Base-by-base conservation (phyloP, 306 rosid genomes). In the Alnus rubra region DNA sequence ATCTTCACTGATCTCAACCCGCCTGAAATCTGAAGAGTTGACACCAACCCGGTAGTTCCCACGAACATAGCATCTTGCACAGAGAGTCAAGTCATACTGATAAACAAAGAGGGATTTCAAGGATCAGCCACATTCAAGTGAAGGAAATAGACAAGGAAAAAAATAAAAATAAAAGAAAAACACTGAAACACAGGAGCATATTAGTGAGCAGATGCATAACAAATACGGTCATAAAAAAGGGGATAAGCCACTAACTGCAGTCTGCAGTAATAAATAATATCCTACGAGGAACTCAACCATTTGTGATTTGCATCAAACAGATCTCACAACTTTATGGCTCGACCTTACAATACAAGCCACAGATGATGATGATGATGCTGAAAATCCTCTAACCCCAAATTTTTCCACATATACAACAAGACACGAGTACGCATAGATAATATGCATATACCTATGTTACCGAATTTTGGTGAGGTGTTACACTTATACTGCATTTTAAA, bases 41-140 rank as follows among this genome's bases (percentile, higher is more conserved):
- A 90, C 89, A 74, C 99, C 98, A 59, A 90, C 87, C 78, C 89
- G 85, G 84, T 93, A 93, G 84, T 91, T 95, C 30, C 98, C 97
- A 2, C 98, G 98, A 70, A 95, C 98, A 82, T 88, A 95, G 84
- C 99, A 95, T 81, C 97, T 88, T 68, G 99, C 99, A 84, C 99
- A 95, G 8, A 95, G 90, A 60, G 97, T 95, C 92, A 87, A 84
- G 74, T 88, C 88, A 83, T 91, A 82, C 99, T 95, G 88, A 45
- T 45, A 52, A 74, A 67, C 58, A 74, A 74, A 68, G 23, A 0
- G 19, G 6, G 0, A 67, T 37, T 37, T 37, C 12, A 62, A 67
- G 71, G 71, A 67, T 67, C 71, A 67, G 71, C 23, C 48, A 39
- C 1, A 18, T 16, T 67, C 71, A 50, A 67, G 10, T 39, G 7